phyloP scores from a whole-genome alignment of 148 eudicot genomes.

The Fagopyrum tataricum region DNA sequence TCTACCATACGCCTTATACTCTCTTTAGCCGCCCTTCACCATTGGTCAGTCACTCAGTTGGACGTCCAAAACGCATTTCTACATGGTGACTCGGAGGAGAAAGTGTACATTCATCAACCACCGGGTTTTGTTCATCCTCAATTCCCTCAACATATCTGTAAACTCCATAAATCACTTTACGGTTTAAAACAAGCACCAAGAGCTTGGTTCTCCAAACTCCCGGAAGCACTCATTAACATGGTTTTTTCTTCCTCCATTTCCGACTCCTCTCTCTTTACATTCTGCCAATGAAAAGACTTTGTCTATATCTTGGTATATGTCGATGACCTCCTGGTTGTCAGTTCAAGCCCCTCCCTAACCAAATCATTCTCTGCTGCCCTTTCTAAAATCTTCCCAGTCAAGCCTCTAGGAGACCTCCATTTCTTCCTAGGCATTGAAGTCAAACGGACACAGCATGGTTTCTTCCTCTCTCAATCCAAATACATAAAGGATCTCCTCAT shows the following conservation, averaged over 20 bases:
- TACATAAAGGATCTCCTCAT: too few species aligned
- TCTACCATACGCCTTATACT: neutral
- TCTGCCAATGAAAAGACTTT: neutral
- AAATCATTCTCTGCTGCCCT: neutral
- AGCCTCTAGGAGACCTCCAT: neutral
- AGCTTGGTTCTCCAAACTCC: neutral
- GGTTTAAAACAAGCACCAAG: neutral
- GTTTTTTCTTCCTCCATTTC: neutral
- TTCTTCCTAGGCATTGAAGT: neutral
- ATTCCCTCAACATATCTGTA: neutral
- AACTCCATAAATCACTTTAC: neutral
- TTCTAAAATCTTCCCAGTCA: neutral
- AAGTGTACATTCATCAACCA: neutral
- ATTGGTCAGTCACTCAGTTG: neutral
- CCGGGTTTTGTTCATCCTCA: neutral
- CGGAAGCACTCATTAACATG: neutral
- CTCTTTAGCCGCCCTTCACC: neutral
- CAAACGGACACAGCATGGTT: too few species aligned
- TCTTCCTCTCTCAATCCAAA: too few species aligned
- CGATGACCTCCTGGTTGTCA: neutral
- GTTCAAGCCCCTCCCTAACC: neutral
- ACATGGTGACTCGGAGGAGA: neutral
- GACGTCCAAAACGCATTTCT: neutral
- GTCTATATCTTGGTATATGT: neutral
- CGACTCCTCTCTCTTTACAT: neutral